These are phyloP conservation scores for Hericium alpestre DNA, from an alignment of 768 basidiomycete genomes.

Conservation along the genomic window DNA sequence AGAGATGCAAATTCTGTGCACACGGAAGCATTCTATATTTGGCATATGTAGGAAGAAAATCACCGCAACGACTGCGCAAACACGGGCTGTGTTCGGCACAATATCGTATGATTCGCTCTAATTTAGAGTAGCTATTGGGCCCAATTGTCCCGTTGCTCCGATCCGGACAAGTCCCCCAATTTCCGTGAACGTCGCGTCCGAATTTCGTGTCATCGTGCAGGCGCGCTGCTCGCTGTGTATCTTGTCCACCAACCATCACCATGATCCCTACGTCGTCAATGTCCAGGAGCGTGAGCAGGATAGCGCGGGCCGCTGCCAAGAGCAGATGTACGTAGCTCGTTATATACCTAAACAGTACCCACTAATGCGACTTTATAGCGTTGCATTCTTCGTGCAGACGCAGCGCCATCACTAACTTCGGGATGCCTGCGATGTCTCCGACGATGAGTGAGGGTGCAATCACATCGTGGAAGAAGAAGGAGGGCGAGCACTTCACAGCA, in stretches of 20 bases:
- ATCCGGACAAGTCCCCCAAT: neutral
- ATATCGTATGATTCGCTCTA: too few species aligned
- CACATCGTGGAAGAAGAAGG: constrained; percentile 79
- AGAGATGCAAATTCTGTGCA: neutral
- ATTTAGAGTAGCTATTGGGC: too few species aligned
- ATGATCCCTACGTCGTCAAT: neutral
- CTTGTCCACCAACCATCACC: neutral
- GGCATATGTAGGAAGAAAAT: too few species aligned
- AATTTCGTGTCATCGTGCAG: neutral
- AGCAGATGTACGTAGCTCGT: constrained; percentile 12
- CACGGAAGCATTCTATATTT: neutral
- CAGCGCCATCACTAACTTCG: constrained; percentile 59
- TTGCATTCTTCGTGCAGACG: constrained; percentile 43
- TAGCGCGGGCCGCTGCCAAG: constrained; percentile 7
- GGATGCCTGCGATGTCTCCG: constrained; percentile 96
- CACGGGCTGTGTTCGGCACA: too few species aligned
- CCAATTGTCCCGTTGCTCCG: neutral
- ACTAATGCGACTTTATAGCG: constrained; percentile 23
- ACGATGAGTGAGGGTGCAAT: constrained; percentile 96
- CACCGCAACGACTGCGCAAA: too few species aligned
- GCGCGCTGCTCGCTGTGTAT: neutral
- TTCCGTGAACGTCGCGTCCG: constrained; percentile 1
- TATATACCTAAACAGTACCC: neutral
- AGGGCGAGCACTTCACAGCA: constrained; percentile 67
- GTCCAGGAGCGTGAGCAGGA: constrained; percentile 6